Conservation (phyloP, 768 basidiomycete species). For the Termitomyces sp. region DNA sequence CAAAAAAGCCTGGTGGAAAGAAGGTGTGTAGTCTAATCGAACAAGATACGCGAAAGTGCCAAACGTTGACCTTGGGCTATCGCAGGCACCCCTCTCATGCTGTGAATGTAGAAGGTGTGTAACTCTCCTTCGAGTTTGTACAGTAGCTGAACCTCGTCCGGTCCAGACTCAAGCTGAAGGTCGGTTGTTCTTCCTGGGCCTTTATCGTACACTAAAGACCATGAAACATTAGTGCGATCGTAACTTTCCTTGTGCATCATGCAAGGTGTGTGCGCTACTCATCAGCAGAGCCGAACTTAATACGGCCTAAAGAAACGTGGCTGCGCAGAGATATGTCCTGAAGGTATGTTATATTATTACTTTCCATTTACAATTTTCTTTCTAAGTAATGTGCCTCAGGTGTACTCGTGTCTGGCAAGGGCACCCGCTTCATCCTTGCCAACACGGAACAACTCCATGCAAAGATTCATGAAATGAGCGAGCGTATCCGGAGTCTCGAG, state of each 20-base stretch:
- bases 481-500: constrained; percentile 59
- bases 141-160: not conserved
- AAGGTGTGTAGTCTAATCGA: constrained; percentile 31
- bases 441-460: constrained; percentile 63
- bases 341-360: constrained; percentile 34
- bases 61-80: constrained; percentile 3
- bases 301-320: constrained; percentile 46
- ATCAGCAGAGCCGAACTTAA: constrained; percentile 3
- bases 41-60: not conserved
- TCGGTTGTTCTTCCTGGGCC: constrained; percentile 22
- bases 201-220: constrained; percentile 5
- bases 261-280: constrained; percentile 25
- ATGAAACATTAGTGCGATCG: constrained; percentile 40
- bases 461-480: constrained; percentile 66
- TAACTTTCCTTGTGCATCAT: constrained; percentile 46
- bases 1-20: constrained; percentile 44
- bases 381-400: constrained; percentile 27
- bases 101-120: constrained; percentile 59
- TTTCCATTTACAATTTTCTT: not conserved
- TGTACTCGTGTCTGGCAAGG: constrained; percentile 62
- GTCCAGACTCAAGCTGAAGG: constrained; percentile 53
- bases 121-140: not conserved
- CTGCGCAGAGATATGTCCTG: constrained; percentile 63
- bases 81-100: constrained; percentile 52
- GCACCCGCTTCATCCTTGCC: constrained; percentile 64